Conservation (phyloP, 805 yeast species). For the Kluyveromyces lactis region DNA sequence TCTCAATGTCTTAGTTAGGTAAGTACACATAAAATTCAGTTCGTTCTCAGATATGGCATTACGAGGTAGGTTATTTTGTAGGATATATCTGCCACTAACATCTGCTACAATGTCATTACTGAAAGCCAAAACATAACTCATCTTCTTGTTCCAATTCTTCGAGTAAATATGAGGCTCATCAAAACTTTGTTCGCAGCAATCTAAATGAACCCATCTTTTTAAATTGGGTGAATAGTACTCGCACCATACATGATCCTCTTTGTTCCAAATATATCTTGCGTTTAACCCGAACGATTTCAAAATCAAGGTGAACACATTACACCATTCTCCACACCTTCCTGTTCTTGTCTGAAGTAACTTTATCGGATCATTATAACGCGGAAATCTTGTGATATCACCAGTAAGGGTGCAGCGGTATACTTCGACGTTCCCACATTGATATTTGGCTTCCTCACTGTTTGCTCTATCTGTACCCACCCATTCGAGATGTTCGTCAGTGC, state of each 20-base stretch:
- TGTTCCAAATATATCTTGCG: conserved; percentile 74
- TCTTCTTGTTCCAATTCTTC: conserved; percentile 85
- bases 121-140: conserved; percentile 80
- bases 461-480: conserved; percentile 36
- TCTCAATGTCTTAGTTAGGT: conserved; percentile 32
- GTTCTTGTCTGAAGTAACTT: conserved; percentile 49
- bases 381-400: conserved; percentile 43
- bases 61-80: conserved; percentile 39
- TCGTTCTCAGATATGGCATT: conserved; percentile 35
- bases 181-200: conserved; percentile 78
- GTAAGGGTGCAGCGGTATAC: conserved; percentile 55
- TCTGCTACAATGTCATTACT: conserved; percentile 56
- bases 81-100: conserved; percentile 60
- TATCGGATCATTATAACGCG: conserved; percentile 65
- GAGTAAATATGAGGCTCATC: conserved; percentile 75
- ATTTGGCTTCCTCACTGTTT: conserved; percentile 34
- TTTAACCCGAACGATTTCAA: conserved; percentile 57
- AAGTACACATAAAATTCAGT: conserved; percentile 29
- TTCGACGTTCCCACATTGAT: conserved; percentile 54
- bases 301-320: conserved; percentile 67
- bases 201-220: conserved; percentile 79
- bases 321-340: conserved; percentile 97
- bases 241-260: conserved; percentile 96
- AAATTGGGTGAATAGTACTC: conserved; percentile 62
- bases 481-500: conserved; percentile 30